Evolutionary conservation across 306 rosid genomes (phyloP).

Genomic region (apple (Malus domestica)): ASM211411v1 NC_041797.1:64501-65000

Average conservation of each 20-base stretch:
- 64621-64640: not conserved
- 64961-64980: not conserved
- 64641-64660: not conserved
- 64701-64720: not conserved
- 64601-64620: not conserved
- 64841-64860: not conserved
- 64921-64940: not conserved
- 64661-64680: not conserved
- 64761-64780: not conserved
- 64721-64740: not conserved
- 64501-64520: constrained; percentile 58
- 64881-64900: not conserved
- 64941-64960: not conserved
- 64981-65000: not conserved
- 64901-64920: not conserved
- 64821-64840: not conserved
- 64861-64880: not conserved
- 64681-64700: not conserved
- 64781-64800: not conserved
- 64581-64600: not conserved
- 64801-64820: not conserved
- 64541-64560: constrained; percentile 3
- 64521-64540: constrained; percentile 12
- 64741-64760: not conserved
- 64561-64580: not conserved